Base-by-base conservation (phyloP, 208 protist genomes). In the Strigomonas culicis region DNA sequence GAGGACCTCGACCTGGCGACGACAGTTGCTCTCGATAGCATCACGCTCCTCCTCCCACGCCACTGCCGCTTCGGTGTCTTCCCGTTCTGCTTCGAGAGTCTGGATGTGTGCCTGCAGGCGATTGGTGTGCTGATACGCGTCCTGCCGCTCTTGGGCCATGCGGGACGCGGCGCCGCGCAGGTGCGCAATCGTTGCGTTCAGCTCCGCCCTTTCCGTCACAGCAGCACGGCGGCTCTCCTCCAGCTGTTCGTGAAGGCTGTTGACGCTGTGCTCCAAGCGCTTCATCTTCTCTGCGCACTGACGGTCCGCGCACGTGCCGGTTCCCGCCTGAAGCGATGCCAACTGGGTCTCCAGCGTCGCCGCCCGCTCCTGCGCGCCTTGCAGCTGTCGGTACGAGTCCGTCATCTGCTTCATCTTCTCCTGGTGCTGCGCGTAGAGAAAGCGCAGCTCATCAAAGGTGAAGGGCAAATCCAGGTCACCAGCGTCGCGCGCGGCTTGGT, bases 401-500 rank as follows among this genome's bases (percentile, higher is more conserved):
- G 24, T 61, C 31, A 61, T n/a, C 19, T 27, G 1, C 57, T 30
- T 31, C 27, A 50, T 31, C 57, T 30, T 43, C 4, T 50, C 32
- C 2, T 61, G 25, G 44, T 50, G 50, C 27, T 50, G 22, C 2
- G 21, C 13, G 19, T 61, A 61, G 11, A 61, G 22, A 10, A 25
- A 50, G 15, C 47, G 7, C 27, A 61, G 36, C 43, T 61, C 57
- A 6, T 61, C 34, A 19, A 34, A 61, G 2, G 57, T 49, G 2
- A 61, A 25, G 34, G n/a, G 17, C 2, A 75, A 8, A 4, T 53
- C 50, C 3, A 75, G 52, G 24, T 75, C 31, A 22, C 25, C n/a
- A 19, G 60, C 55, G 32, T 75, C 70, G 41, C 17, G 43, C 0
- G 59, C 62, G 4, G 36, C 63, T 28, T 75, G 70, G 1, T 65